Percentiles rank a stretch among this genome's conserved stretches.
These are phyloP conservation scores for Phytophthora idaei DNA, from an alignment of 352 stramenopile species.

Conservation along the genomic window DNA sequence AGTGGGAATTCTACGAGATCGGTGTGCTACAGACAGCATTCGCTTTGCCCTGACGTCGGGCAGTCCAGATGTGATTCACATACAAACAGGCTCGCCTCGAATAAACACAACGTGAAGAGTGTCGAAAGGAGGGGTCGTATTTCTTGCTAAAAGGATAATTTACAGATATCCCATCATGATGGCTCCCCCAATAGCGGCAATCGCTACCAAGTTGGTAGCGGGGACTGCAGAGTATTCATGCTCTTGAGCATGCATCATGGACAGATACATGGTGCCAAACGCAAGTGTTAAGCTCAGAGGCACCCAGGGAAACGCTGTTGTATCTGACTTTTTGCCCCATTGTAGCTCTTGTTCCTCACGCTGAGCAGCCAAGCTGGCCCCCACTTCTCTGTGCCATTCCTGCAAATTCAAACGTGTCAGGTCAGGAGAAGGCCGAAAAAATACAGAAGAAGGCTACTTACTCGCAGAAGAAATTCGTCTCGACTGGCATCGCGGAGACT, in stretches of 20 bases:
- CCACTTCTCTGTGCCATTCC: slow-evolving; percentile 55
- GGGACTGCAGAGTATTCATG: slow-evolving; percentile 58
- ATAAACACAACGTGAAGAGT: not conserved
- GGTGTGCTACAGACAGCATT: not conserved
- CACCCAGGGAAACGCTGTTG: slow-evolving; percentile 55
- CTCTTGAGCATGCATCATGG: slow-evolving; percentile 51
- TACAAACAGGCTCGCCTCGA: not conserved
- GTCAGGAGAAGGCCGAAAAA: not conserved
- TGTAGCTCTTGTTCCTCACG: slow-evolving; percentile 38
- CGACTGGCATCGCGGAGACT: slow-evolving; percentile 33
- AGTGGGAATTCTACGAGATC: not conserved
- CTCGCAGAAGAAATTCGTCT: slow-evolving; percentile 40
- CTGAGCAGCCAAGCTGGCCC: slow-evolving; percentile 22
- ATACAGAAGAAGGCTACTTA: slow-evolving; percentile 20
- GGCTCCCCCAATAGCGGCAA: slow-evolving; percentile 42
- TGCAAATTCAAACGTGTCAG: slow-evolving; percentile 1
- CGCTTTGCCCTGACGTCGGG: not conserved
- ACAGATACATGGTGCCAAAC: slow-evolving; percentile 65
- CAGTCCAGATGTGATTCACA: not conserved
- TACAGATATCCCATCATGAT: slow-evolving; percentile 50
- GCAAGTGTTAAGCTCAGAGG: slow-evolving; percentile 50
- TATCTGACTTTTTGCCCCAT: slow-evolving; percentile 28
- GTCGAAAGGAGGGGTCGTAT: too few relatives aligned
- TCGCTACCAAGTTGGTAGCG: slow-evolving; percentile 53
- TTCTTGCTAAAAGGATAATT: not conserved